Conservation (phyloP, 1,284 basidiomycete genomes). For the Sanguinoderma infundibulare region DNA sequence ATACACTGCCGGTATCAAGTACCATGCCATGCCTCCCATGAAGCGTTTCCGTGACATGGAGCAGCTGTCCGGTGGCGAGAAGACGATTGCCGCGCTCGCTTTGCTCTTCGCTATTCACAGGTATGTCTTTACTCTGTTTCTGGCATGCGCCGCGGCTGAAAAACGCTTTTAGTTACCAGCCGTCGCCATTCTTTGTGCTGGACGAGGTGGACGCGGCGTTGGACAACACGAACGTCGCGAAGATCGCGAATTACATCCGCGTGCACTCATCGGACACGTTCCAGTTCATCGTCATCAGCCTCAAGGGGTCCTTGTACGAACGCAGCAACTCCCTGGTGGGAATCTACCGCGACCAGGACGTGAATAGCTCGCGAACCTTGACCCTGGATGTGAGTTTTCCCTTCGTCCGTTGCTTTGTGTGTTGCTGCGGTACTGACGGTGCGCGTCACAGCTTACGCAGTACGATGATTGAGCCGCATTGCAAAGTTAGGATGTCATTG, state of each 20-base stretch:
- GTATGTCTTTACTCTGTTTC: slow-evolving; percentile 39
- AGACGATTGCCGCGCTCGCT: slow-evolving; percentile 96
- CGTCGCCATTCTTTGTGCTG: slow-evolving; percentile 97
- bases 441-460: slow-evolving; percentile 43
- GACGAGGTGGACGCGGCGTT: slow-evolving; percentile 98
- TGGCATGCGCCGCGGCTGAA: not conserved
- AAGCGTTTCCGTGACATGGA: slow-evolving; percentile 99
- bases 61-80: slow-evolving; percentile 97
- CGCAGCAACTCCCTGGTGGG: slow-evolving; percentile 91
- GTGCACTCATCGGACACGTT: slow-evolving; percentile 79
- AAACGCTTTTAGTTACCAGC: slow-evolving; percentile 75
- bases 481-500: not conserved
- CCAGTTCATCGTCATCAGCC: slow-evolving; percentile 97
- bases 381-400: slow-evolving; percentile 82
- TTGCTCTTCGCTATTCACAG: slow-evolving; percentile 97
- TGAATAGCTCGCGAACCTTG: slow-evolving; percentile 88
- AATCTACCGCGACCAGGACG: slow-evolving; percentile 92
- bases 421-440: not conserved
- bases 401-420: not conserved
- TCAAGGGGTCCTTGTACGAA: slow-evolving; percentile 92
- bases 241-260: slow-evolving; percentile 90
- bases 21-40: slow-evolving; percentile 99
- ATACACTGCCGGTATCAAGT: slow-evolving; percentile 94
- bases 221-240: slow-evolving; percentile 94
- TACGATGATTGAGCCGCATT: slow-evolving; percentile 37